Conservation (phyloP, 2,329 filamentous ascomycete genomes). For the Decorospora gaudefroyi region DNA sequence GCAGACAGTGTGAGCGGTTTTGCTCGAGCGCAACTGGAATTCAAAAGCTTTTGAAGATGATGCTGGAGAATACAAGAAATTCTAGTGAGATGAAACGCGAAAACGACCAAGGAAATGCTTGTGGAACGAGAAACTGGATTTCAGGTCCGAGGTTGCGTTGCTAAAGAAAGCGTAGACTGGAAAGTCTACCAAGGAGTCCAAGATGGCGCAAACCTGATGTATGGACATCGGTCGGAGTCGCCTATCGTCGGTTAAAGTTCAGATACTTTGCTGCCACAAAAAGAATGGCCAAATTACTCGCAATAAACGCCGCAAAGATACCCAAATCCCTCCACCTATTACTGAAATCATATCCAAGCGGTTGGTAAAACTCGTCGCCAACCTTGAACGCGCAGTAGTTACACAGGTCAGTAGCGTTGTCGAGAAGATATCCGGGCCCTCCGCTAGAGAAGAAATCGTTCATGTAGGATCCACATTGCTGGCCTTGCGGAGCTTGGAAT, state of each 20-base stretch:
- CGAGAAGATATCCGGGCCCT: conserved; percentile 72
- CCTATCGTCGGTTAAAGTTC: conserved; percentile 52
- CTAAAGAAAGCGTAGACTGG: neutral
- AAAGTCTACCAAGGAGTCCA: neutral
- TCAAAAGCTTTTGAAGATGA: conserved; percentile 1
- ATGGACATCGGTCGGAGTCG: neutral
- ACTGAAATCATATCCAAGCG: conserved; percentile 67
- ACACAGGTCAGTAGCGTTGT: conserved; percentile 69
- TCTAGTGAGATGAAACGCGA: neutral
- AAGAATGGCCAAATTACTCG: conserved; percentile 71
- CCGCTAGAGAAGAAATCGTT: conserved; percentile 67
- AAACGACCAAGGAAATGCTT: neutral
- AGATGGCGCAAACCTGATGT: neutral
- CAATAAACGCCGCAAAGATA: conserved; percentile 76
- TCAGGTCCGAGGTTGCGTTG: neutral
- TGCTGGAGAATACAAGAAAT: neutral
- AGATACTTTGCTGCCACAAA: conserved; percentile 60
- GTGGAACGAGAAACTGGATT: no score
- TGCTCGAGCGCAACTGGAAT: neutral
- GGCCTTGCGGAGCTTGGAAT: conserved; percentile 68
- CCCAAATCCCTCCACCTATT: conserved; percentile 82
- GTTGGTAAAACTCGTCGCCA: conserved; percentile 78
- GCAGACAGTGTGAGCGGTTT: conserved; percentile 9
- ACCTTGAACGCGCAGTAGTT: conserved; percentile 80
- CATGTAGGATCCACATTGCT: conserved; percentile 79